Evolutionary conservation across 1,139 yeast genomes (phyloP).

Genomic region (Candida sanyaensis): DNA sequence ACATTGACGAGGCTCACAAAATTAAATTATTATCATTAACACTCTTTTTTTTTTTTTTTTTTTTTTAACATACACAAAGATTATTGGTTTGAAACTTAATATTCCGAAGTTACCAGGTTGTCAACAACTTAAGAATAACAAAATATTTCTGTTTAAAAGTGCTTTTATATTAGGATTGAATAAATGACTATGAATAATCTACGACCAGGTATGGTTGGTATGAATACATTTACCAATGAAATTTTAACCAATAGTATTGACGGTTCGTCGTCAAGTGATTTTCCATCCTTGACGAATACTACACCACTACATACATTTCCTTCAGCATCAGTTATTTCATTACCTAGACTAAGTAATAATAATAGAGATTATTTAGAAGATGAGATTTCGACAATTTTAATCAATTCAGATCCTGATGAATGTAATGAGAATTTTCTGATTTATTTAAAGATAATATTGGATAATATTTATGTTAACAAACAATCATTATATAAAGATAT

Average conservation of each 20-base stretch:
- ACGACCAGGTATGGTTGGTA: conserved; percentile 1
- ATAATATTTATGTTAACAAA: conserved; percentile 22
- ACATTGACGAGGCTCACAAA: no score
- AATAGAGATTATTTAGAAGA: conserved; percentile 16
- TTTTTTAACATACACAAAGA: no score
- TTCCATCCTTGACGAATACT: not conserved
- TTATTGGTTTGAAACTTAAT: no score
- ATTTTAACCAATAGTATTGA: not conserved
- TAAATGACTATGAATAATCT: not conserved
- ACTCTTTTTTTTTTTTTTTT: no score
- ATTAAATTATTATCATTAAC: no score
- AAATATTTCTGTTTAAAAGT: no score
- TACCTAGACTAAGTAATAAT: not conserved
- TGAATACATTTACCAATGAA: not conserved
- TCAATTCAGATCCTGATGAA: conserved; percentile 43
- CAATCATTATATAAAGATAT: conserved; percentile 20
- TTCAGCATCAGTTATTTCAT: conserved; percentile 1
- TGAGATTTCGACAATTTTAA: conserved; percentile 23
- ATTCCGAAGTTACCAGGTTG: no score
- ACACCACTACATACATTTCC: conserved; percentile 4
- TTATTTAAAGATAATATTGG: conserved; percentile 37
- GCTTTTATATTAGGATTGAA: no score
- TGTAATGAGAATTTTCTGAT: conserved; percentile 42
- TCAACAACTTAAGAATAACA: no score
- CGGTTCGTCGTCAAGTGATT: no score